Conservation (phyloP, 225 moss, liverwort and hornwort genomes). For the Marchantia paleacea region DNA sequence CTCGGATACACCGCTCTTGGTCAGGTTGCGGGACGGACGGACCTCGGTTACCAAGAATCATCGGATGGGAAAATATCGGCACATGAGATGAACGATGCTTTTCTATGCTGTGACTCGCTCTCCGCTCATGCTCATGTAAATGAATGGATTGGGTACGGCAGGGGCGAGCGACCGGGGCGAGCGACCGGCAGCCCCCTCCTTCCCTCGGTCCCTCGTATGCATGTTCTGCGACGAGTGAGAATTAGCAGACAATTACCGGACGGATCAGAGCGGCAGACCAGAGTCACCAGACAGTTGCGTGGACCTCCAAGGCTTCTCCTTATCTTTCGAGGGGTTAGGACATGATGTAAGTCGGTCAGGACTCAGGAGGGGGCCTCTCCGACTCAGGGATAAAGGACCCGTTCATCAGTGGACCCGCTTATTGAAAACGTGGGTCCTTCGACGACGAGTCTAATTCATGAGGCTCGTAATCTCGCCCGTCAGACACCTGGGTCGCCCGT, state of each 20-base stretch:
- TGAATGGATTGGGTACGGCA: neutral
- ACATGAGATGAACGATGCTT: neutral
- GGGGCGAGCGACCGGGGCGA: no score
- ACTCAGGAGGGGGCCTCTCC: neutral
- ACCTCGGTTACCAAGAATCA: neutral
- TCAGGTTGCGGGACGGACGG: neutral
- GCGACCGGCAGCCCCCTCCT: no score
- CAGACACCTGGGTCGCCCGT: no score
- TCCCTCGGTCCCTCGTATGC: no score
- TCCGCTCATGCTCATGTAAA: neutral
- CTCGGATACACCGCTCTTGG: conserved; percentile 1
- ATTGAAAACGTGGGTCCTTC: neutral
- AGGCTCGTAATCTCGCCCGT: no score
- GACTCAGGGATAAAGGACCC: neutral
- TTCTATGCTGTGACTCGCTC: neutral
- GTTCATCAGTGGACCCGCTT: neutral
- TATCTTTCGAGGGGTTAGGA: neutral
- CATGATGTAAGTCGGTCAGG: neutral
- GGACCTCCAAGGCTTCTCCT: neutral
- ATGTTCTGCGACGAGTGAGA: neutral
- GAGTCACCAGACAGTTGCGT: neutral
- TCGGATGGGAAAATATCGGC: neutral
- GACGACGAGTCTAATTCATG: no score
- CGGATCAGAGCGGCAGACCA: no score
- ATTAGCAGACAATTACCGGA: neutral